Evolutionary conservation across 148 eudicot genomes (phyloP), one percentile per base, ranked within the genome.

Genomic region (Rhododendron kiyosumense): DNA sequence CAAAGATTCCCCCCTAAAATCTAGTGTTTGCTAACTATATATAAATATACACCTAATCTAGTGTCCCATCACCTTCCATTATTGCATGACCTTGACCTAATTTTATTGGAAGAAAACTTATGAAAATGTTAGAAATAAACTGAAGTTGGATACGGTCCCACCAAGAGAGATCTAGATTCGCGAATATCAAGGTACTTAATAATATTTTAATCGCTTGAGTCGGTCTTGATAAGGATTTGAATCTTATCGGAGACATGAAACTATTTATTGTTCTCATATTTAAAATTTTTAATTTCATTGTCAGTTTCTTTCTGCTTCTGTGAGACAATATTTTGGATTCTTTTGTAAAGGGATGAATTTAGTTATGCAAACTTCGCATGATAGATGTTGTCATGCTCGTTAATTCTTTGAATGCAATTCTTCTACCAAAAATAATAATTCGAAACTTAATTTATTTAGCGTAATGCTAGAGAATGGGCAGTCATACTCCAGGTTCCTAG

Each of bases 1-100:
- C 63, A 34, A 45, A 88, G 82, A 88, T 84, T 86, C 78, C 59
- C 84, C 5, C 22, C 73, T 12, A 13, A 57, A 54, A 63, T 81
- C 57, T 54, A 30, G 45, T 54, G 84, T 20, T 61, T 36, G 51
- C 30, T 22, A 5, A 34, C 74, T 38, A 0, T 46, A 38, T 38
- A 36, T 36, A 36, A 3, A 36, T 3, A 36, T 2, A 36, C 36
- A 82, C 51, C 75, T 63, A 82, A 82, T 82, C 22, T 82, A 36
- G n/a, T 61, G 49, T 63, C 84, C 52, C 26, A 14, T 80, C 52
- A 26, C 17, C 9, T 34, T 81, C 69, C 69, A 81, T 81, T 30
- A 81, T 54, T 57, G 17, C 17, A 57, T 81, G 69, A 20, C 26
- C 20, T 32, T 22, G 45, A 11, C 46, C 46, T 81, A 5, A 32